phyloP scores from a whole-genome alignment of 225 moss, liverwort and hornwort species.

The Neckera pumila region DNA sequence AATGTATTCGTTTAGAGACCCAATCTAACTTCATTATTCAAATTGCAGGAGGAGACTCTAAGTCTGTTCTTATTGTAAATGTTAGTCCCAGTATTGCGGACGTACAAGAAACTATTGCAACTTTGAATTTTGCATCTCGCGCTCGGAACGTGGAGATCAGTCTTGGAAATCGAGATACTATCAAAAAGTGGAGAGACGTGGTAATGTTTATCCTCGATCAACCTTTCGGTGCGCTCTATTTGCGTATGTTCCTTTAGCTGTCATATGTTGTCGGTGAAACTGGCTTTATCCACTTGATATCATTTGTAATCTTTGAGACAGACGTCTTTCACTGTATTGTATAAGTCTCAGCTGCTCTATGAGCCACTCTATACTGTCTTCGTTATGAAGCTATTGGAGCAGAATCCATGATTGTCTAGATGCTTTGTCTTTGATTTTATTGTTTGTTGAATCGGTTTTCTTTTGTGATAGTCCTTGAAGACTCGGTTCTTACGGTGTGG shows the following conservation, averaged over 20 bases:
- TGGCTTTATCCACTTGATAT: background rate
- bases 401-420: background rate
- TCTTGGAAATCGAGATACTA: conserved; percentile 44
- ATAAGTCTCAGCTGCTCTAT: background rate
- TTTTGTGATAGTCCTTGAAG: background rate
- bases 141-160: conserved; percentile 58
- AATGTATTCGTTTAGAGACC: background rate
- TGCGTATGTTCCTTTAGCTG: background rate
- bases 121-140: conserved; percentile 65
- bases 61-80: conserved; percentile 74
- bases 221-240: background rate
- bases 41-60: conserved; percentile 67
- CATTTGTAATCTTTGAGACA: background rate
- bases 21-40: background rate
- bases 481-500: background rate
- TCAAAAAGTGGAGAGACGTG: conserved; percentile 60
- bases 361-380: background rate
- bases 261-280: background rate
- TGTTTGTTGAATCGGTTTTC: background rate
- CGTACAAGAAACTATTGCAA: conserved; percentile 67
- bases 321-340: background rate
- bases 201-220: conserved; percentile 8
- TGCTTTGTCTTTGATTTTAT: background rate
- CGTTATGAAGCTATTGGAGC: background rate
- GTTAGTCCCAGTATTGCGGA: conserved; percentile 63